A percentile compares a stretch with the other conserved stretches of the same genome.
phyloP scores from a whole-genome alignment of 208 protist genomes.

The Leishmania amazonensis region DNA sequence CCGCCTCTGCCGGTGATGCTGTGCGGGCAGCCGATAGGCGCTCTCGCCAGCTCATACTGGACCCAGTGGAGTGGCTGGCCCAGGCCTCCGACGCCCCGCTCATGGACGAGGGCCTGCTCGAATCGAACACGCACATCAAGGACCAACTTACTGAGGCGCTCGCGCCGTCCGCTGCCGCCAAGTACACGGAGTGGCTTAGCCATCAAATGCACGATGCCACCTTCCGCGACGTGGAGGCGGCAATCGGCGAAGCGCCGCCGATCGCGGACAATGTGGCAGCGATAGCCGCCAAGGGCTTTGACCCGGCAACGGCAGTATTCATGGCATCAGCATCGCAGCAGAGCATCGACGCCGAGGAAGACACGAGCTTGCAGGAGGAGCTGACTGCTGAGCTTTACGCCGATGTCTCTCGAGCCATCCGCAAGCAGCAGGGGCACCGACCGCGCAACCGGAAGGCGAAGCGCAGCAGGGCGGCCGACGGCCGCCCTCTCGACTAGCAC shows the following conservation, averaged over 20 bases:
- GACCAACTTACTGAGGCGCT: slow-evolving; percentile 8
- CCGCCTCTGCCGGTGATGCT: neutral
- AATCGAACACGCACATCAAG: slow-evolving; percentile 7
- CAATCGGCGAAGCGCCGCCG: neutral
- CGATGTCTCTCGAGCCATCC: slow-evolving; percentile 19
- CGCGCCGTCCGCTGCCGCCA: neutral
- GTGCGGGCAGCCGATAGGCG: neutral
- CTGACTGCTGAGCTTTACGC: slow-evolving; percentile 18
- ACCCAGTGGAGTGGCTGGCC: slow-evolving; percentile 58
- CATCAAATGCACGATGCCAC: neutral
- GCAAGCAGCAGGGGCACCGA: slow-evolving; percentile 8
- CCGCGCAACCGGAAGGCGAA: slow-evolving; percentile 5
- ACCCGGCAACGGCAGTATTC: slow-evolving; percentile 1
- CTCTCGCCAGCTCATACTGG: slow-evolving; percentile 34
- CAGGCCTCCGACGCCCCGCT: slow-evolving; percentile 45
- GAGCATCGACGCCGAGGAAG: neutral
- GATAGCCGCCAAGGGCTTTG: neutral
- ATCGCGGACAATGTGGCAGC: neutral
- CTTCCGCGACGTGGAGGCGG: neutral
- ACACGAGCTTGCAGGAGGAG: slow-evolving; percentile 12
- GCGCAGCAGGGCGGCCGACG: neutral
- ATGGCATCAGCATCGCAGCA: slow-evolving; percentile 3
- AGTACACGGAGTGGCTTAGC: neutral
- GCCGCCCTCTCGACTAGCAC: neutral
- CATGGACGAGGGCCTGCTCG: slow-evolving; percentile 37